Conservation (phyloP, 2,329 filamentous ascomycete species). For the Ascochyta clinopodiicola region DNA sequence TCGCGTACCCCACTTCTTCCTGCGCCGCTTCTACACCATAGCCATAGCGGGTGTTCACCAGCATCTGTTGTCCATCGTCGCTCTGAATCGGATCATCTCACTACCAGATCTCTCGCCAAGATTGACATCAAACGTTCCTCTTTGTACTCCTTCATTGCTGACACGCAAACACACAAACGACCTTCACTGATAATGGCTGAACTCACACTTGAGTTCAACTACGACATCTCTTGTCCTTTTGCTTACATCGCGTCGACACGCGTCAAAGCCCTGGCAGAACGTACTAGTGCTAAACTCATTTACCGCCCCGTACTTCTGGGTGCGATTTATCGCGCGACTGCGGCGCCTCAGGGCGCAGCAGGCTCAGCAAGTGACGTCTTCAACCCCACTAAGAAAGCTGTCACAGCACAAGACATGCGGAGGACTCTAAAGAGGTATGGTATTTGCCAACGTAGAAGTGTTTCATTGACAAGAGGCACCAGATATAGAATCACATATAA, state of each 20-base stretch:
- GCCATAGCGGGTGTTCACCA: too few relatives aligned
- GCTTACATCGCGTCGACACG: conserved; percentile 49
- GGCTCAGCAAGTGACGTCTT: conserved; percentile 46
- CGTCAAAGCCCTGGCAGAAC: conserved; percentile 36
- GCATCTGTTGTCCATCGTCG: too few relatives aligned
- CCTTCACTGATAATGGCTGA: conserved; percentile 1
- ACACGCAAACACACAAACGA: neutral
- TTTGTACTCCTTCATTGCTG: neutral
- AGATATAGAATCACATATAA: conserved; percentile 38
- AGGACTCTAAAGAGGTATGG: conserved; percentile 32
- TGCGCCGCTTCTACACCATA: too few relatives aligned
- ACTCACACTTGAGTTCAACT: conserved; percentile 11
- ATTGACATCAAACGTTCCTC: too few relatives aligned
- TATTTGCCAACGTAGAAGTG: neutral
- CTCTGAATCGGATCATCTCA: too few relatives aligned
- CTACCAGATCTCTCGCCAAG: too few relatives aligned
- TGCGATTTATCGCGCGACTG: conserved; percentile 45
- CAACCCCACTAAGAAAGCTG: conserved; percentile 43
- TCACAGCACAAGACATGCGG: conserved; percentile 36
- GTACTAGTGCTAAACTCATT: conserved; percentile 32
- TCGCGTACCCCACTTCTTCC: too few relatives aligned
- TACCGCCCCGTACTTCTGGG: conserved; percentile 44
- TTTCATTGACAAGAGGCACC: neutral
- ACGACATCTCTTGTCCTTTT: conserved; percentile 45
- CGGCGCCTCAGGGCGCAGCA: conserved; percentile 45